phyloP scores from a whole-genome alignment of 2,329 filamentous ascomycete species.

The Fusarium poae region DNA sequence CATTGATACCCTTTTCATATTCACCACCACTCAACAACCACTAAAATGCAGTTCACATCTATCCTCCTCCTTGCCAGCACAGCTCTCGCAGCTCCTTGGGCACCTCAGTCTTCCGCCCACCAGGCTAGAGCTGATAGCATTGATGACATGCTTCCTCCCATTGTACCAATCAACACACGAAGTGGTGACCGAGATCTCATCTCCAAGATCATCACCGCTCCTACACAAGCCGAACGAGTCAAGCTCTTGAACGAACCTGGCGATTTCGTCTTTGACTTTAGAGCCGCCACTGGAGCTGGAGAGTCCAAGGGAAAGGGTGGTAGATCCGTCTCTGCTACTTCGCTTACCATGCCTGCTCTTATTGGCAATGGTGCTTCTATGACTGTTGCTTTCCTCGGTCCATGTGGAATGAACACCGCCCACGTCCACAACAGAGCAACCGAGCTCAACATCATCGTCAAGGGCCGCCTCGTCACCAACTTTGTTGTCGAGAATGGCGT shows the following conservation, averaged over 20 bases:
- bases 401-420: constrained; percentile 26
- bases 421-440: constrained; percentile 25
- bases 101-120: constrained; percentile 8
- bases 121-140: constrained; percentile 12
- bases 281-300: not conserved
- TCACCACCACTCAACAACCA: fast-evolving
- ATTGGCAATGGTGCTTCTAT: constrained; percentile 26
- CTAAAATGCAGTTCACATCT: constrained; percentile 7
- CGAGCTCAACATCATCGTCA: constrained; percentile 21
- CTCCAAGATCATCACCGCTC: constrained; percentile 48
- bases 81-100: constrained; percentile 18
- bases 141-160: constrained; percentile 22
- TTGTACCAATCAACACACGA: constrained; percentile 28
- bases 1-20: fast-evolving
- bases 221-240: constrained; percentile 52
- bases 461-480: constrained; percentile 22
- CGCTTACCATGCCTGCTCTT: constrained; percentile 24
- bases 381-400: constrained; percentile 20
- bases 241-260: constrained; percentile 41
- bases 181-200: constrained; percentile 47
- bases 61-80: constrained; percentile 11
- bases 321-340: constrained; percentile 14
- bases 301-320: constrained; percentile 14
- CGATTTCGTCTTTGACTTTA: constrained; percentile 26
- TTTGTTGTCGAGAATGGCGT: constrained; percentile 12